Percentiles rank a stretch among this genome's conserved stretches.
phyloP scores from a whole-genome alignment of 148 eudicot genomes.

The Rhododendron mucronatum region DNA sequence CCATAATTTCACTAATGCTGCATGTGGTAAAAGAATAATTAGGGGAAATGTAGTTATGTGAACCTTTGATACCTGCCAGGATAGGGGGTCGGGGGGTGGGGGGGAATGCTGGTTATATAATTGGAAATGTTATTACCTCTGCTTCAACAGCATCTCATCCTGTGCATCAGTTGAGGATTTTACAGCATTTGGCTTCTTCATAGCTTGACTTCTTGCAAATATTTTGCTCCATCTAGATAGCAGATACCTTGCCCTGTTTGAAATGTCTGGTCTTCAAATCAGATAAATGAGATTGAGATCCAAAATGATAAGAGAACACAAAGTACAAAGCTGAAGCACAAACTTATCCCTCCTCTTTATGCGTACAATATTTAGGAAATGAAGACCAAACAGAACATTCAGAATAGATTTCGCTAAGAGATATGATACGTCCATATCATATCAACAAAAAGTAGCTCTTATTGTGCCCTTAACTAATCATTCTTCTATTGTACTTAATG shows the following conservation, averaged over 20 bases:
- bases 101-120: not conserved
- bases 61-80: not conserved
- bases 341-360: not conserved
- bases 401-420: not conserved
- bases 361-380: not conserved
- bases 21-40: slow-evolving; percentile 10
- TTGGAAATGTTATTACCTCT: slow-evolving; percentile 47
- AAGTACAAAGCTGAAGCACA: not conserved
- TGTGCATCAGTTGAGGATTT: slow-evolving; percentile 48
- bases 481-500: not conserved
- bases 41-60: not conserved
- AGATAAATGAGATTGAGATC: slow-evolving; percentile 53
- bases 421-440: not conserved
- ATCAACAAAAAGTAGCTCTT: not conserved
- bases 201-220: slow-evolving; percentile 67
- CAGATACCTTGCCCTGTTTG: slow-evolving; percentile 80
- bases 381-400: not conserved
- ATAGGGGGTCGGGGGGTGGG: not conserved
- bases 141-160: slow-evolving; percentile 65
- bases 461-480: not conserved
- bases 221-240: slow-evolving; percentile 86
- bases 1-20: slow-evolving; percentile 82
- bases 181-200: slow-evolving; percentile 47
- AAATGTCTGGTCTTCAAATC: slow-evolving; percentile 83
- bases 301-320: slow-evolving; percentile 2